Evolutionary conservation across 192 early-diverging fungal species (phyloP).

Genomic region (Coemansia sp.): DNA sequence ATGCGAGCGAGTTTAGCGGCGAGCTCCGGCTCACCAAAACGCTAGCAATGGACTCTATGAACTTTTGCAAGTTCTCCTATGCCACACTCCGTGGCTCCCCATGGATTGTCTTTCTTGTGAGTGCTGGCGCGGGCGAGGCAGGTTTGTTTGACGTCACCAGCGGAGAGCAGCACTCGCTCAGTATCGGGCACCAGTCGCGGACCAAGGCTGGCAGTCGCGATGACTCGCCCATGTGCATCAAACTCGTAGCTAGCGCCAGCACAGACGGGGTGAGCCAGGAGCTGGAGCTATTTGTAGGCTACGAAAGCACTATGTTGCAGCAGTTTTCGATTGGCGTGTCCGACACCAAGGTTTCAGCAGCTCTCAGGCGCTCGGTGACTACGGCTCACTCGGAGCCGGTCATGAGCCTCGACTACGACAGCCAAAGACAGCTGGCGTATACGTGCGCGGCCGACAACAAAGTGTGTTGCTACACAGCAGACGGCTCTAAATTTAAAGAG

Average conservation of each 20-base stretch:
- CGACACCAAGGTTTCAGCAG: not conserved
- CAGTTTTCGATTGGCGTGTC: constrained; percentile 15
- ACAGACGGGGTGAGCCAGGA: not conserved
- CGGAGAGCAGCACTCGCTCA: not conserved
- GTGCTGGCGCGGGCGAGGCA: constrained; percentile 18
- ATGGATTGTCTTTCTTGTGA: constrained; percentile 31
- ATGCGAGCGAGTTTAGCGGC: constrained; percentile 26
- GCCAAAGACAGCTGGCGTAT: constrained; percentile 10
- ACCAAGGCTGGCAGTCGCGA: constrained; percentile 24
- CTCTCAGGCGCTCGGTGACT: not conserved
- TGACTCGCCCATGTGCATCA: constrained; percentile 43
- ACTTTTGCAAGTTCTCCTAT: constrained; percentile 43
- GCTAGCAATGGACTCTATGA: constrained; percentile 40
- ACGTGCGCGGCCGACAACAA: constrained; percentile 47
- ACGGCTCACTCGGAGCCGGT: constrained; percentile 42
- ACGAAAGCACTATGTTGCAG: constrained; percentile 40
- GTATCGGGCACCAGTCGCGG: constrained; percentile 22
- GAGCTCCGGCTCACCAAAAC: constrained; percentile 6
- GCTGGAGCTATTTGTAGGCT: constrained; percentile 33
- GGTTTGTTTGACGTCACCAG: constrained; percentile 20
- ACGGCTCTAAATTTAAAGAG: not conserved
- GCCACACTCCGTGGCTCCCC: not conserved
- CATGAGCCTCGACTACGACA: constrained; percentile 33
- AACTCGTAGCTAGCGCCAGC: not conserved
- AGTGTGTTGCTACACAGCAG: constrained; percentile 22